Base-by-base conservation (phyloP, 306 rosid genomes). In the Abrus precatorius region DNA sequence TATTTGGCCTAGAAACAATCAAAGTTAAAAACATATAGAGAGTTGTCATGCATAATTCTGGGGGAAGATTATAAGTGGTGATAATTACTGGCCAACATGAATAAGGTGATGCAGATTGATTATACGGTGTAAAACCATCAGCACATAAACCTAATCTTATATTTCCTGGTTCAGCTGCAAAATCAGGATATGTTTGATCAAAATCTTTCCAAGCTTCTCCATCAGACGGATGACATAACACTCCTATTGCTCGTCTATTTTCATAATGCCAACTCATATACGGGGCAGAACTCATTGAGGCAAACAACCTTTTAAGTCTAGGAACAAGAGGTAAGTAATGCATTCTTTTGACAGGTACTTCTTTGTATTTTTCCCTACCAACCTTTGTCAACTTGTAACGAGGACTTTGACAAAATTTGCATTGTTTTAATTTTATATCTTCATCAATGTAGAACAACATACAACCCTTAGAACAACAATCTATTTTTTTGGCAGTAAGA, bases 321-420 rank as follows among this genome's bases (percentile, higher is more conserved):
- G 49, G 70, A 64, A 64, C 38, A 6, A 64, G 3, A 1, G 70
- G 49, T 64, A 64, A 64, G 6, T 64, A 64, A 64, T 64, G 70
- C 70, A 64, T 64, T 64, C 48, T 64, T 12, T 64, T 38, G 5
- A 64, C 1, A 36, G 69, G 49, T 11, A 13, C 48, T 7, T 64
- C 48, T 64, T n/a, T 64, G 7, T 2, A 40, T 64, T 7, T 40
- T 3, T 3, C 50, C 33, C 0, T 38, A 1, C 50, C 50, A 14
- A 0, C 9, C 30, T 13, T 64, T 64, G n/a, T 64, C 2, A 12
- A 13, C 11, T 13, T 6, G 13, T 64, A 64, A 64, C 49, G 70
- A 64, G 70, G 49, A 8, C 28, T 43, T n/a, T 7, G 20, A 38
- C 70, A 64, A 38, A 64, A 64, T 49, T 38, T 45, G 50, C 50